Base-by-base conservation (phyloP, 2,329 filamentous ascomycete genomes). In the Pseudogymnoascus verrucosus region DNA sequence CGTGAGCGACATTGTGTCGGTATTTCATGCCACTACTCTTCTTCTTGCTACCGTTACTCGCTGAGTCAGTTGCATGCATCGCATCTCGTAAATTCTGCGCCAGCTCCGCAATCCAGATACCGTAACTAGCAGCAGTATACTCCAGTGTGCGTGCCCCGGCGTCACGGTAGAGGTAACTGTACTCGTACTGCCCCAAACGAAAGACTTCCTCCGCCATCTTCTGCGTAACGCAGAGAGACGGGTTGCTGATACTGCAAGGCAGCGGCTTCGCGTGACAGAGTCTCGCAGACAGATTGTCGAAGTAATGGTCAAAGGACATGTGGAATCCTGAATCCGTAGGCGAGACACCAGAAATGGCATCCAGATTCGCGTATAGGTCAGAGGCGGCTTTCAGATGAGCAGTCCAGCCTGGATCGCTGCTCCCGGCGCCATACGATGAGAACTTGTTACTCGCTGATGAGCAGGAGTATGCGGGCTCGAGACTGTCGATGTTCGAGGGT, bases 381-480 rank as follows among this genome's bases (percentile, higher is more conserved):
- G 37, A 40, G 37, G 37, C 37, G 4, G n/a, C 37, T 7, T 16
- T 40, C 3, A 40, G n/a, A 40, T 40, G 37, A 1, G 37, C 6
- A 40, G 37, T 40, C 37, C 37, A 40, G n/a, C 37, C n/a, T 40
- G 37, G 37, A 7, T 40, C 37, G 14, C 6, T 39, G 37, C 37
- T 39, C 37, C 37, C 37, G n/a, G 37, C 37, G 37, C n/a, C 37
- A 40, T 40, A 40, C 7, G n/a, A n/a, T 4, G 37, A 40, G 37
- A 40, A 40, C 2, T 16, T 40, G n/a, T 16, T n/a, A 40, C 37
- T 40, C n/a, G 86, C 83, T 1, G 78, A 75, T 1, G 79, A 71
- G 75, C 91, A 95, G 36, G 78, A 72, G 73, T 95, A 95, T 57
- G 82, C 79, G 2, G 90, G 91, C 67, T 93, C 89, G 0, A 95